A percentile compares a stretch with the other conserved stretches of the same genome.
Conservation (phyloP, 805 yeast species). For the Kazachstania bromeliacearum region DNA sequence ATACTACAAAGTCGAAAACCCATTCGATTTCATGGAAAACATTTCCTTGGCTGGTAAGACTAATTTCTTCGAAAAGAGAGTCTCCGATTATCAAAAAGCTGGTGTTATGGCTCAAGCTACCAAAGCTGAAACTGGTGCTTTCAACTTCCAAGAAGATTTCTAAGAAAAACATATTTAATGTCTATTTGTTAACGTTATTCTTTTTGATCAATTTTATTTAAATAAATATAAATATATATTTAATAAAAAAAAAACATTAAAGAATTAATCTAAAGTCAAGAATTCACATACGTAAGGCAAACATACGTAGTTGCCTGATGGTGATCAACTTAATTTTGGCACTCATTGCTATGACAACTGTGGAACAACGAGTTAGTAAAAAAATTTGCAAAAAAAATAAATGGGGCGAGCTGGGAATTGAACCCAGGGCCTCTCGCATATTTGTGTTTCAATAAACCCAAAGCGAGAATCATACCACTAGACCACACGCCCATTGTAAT, state of each 20-base stretch:
- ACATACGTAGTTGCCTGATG: too few species aligned
- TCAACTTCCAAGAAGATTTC: constrained; percentile 90
- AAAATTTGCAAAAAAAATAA: constrained; percentile 9
- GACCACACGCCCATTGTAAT: constrained; percentile 43
- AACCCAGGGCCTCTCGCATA: constrained; percentile 56
- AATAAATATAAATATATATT: too few species aligned
- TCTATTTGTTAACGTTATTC: background rate
- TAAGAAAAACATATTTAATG: constrained; percentile 29
- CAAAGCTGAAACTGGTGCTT: constrained; percentile 47
- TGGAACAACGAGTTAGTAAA: background rate
- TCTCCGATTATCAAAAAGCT: constrained; percentile 96
- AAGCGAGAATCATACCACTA: constrained; percentile 50
- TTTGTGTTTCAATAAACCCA: constrained; percentile 28
- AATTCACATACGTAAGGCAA: too few species aligned
- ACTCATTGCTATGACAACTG: background rate
- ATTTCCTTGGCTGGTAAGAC: constrained; percentile 97
- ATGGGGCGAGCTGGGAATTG: constrained; percentile 44
- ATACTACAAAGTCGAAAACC: constrained; percentile 78
- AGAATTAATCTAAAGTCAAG: background rate
- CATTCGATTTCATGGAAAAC: constrained; percentile 98
- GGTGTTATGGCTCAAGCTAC: constrained; percentile 86
- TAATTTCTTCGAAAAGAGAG: constrained; percentile 97
- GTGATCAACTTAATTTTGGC: too few species aligned
- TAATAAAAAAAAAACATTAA: too few species aligned
- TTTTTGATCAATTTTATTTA: background rate